Evolutionary conservation across 2,329 filamentous ascomycete genomes (phyloP).

Genomic region (Diplodia corticola): DNA sequence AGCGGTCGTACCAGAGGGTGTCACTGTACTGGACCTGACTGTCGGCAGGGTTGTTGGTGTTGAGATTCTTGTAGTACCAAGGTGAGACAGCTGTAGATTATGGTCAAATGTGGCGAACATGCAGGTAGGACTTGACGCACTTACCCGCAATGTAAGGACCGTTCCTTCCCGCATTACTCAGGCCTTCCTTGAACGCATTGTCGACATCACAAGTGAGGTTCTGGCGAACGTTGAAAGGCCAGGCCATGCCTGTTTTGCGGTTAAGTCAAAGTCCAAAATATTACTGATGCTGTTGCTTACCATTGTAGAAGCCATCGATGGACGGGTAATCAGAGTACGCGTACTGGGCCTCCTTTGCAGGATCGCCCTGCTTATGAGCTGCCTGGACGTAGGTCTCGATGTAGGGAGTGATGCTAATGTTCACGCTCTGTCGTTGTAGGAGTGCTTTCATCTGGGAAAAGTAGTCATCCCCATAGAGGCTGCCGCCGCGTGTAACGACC

Average conservation of each 20-base stretch:
- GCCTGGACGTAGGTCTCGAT: constrained; percentile 36
- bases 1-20: constrained; percentile 38
- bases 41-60: constrained; percentile 33
- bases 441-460: constrained; percentile 31
- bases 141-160: constrained; percentile 44
- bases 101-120: constrained; percentile 17
- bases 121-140: constrained; percentile 19
- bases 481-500: constrained; percentile 40
- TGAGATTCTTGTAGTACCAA: constrained; percentile 44
- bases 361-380: constrained; percentile 30
- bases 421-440: constrained; percentile 26
- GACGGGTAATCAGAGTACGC: constrained; percentile 36
- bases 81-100: constrained; percentile 37
- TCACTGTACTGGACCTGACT: constrained; percentile 41
- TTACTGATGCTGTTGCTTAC: constrained; percentile 19
- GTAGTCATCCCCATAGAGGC: constrained; percentile 40
- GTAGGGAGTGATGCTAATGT: constrained; percentile 38
- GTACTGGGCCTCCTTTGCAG: constrained; percentile 27
- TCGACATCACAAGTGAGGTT: constrained; percentile 29
- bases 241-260: neutral
- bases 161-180: constrained; percentile 35
- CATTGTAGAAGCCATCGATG: constrained; percentile 43
- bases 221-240: constrained; percentile 8
- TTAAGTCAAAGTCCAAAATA: neutral
- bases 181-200: constrained; percentile 36